Percentiles rank a stretch among this genome's conserved stretches.
Evolutionary conservation across 2,329 filamentous ascomycete genomes (phyloP).

Genomic region (Dactylonectria macrodidyma): DNA sequence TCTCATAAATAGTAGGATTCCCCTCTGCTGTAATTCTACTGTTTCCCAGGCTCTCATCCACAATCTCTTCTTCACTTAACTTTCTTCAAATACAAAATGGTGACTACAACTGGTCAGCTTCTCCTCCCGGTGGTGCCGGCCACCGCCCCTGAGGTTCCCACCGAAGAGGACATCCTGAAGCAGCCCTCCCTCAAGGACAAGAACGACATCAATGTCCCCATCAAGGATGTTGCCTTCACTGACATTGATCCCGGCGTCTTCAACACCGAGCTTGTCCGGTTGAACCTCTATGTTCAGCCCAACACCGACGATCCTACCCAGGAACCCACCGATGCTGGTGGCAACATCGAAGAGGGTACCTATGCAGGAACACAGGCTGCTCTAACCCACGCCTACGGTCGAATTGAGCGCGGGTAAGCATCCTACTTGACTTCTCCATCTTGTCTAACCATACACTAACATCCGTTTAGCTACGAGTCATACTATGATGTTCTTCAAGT

Average conservation of each 20-base stretch:
- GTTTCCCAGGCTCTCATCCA: not conserved
- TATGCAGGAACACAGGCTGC: slow-evolving; percentile 54
- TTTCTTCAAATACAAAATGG: slow-evolving; percentile 13
- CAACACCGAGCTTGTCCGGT: slow-evolving; percentile 49
- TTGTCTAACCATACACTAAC: slow-evolving; percentile 4
- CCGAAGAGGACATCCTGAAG: slow-evolving; percentile 44
- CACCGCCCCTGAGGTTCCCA: slow-evolving; percentile 1
- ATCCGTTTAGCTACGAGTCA: slow-evolving; percentile 47
- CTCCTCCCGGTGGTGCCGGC: slow-evolving; percentile 23
- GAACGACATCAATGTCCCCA: slow-evolving; percentile 41
- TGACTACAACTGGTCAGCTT: not conserved
- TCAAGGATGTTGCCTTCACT: slow-evolving; percentile 47
- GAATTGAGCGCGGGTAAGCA: slow-evolving; percentile 53
- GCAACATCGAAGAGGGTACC: slow-evolving; percentile 50
- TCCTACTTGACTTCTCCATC: not conserved
- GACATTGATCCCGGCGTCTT: slow-evolving; percentile 55
- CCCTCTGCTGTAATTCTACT: not conserved
- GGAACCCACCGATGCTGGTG: slow-evolving; percentile 43
- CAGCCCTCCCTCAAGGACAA: slow-evolving; percentile 46
- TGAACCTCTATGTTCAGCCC: slow-evolving; percentile 47
- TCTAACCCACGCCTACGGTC: slow-evolving; percentile 52
- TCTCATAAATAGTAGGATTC: not conserved
- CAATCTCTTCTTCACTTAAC: not conserved
- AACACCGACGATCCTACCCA: slow-evolving; percentile 43
- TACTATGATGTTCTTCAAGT: slow-evolving; percentile 53